A percentile compares a stretch with the other conserved stretches of the same genome.
Evolutionary conservation across 345 rosid species (phyloP).

Genomic region (Carallia brachiata): DNA sequence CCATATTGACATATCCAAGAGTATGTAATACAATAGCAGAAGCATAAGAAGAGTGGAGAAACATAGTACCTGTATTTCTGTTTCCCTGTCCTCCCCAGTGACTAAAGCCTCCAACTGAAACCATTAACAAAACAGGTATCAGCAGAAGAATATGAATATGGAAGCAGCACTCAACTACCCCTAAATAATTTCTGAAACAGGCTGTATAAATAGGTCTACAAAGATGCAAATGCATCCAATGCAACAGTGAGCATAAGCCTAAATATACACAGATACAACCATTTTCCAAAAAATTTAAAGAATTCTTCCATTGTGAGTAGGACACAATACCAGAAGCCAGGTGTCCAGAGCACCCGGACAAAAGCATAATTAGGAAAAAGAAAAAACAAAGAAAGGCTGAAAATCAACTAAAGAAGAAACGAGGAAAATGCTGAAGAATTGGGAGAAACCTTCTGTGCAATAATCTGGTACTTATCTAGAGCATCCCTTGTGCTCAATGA

Average conservation of each 20-base stretch:
- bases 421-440: neutral
- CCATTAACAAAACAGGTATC: slow-evolving; percentile 18
- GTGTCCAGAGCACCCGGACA: too few relatives aligned
- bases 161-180: neutral
- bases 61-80: slow-evolving; percentile 75
- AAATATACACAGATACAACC: too few relatives aligned
- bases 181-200: too few relatives aligned
- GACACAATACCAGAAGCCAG: too few relatives aligned
- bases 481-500: slow-evolving; percentile 84
- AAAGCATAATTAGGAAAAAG: neutral
- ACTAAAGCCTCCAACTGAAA: slow-evolving; percentile 83
- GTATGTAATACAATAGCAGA: neutral
- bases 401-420: neutral
- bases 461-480: slow-evolving; percentile 78
- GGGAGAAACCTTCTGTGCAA: slow-evolving; percentile 70
- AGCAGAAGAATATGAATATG: slow-evolving; percentile 17
- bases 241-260: too few relatives aligned
- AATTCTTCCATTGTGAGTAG: too few relatives aligned
- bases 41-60: neutral
- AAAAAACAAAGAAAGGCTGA: neutral
- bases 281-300: too few relatives aligned
- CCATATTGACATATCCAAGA: neutral
- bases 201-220: too few relatives aligned
- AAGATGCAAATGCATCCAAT: too few relatives aligned
- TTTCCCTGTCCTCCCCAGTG: slow-evolving; percentile 64